phyloP scores from a whole-genome alignment of 2,329 filamentous ascomycete genomes.

The Cryphonectria radicalis region DNA sequence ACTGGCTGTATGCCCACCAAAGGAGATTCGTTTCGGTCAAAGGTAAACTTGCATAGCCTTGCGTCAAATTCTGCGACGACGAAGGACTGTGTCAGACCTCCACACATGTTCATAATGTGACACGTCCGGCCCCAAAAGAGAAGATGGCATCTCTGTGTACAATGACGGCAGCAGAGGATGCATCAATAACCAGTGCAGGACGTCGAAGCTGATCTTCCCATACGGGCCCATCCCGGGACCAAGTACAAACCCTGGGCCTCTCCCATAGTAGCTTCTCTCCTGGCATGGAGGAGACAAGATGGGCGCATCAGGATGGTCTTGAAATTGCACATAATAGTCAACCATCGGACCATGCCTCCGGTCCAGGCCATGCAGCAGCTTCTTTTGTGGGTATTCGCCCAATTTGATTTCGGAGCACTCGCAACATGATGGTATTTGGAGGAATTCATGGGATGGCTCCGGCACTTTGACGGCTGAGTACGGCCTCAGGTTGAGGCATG shows the following conservation, averaged over 20 bases:
- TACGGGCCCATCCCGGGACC: neutral
- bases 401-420: neutral
- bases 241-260: neutral
- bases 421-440: neutral
- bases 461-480: neutral
- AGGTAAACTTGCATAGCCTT: neutral
- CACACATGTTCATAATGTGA: neutral
- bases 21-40: neutral
- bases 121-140: neutral
- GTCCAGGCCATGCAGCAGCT: neutral
- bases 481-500: neutral
- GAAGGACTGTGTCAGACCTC: neutral
- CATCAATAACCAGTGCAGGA: neutral
- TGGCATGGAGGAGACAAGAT: rapidly evolving
- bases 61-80: neutral
- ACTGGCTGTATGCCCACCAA: neutral
- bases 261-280: neutral
- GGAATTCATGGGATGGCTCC: neutral
- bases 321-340: neutral
- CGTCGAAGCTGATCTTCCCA: too few relatives aligned
- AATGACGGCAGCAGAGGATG: neutral
- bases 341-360: too few relatives aligned
- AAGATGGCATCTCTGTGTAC: neutral
- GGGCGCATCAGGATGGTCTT: neutral
- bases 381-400: neutral